These are phyloP conservation scores for Colletotrichum kahawae DNA, from an alignment of 2,329 filamentous ascomycete species.

Conservation along the genomic window DNA sequence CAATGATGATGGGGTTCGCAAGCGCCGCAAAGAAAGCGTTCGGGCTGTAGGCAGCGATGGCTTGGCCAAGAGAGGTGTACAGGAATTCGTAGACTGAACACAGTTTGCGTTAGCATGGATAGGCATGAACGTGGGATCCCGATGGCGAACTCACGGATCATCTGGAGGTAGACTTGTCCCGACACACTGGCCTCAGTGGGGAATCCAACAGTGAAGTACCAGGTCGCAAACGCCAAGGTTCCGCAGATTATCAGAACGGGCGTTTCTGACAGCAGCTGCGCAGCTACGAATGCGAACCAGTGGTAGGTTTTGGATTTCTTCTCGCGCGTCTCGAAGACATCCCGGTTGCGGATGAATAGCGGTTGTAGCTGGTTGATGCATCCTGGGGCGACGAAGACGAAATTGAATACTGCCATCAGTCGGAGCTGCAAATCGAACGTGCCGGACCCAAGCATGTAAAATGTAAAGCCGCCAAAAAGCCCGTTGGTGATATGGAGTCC, in stretches of 20 bases:
- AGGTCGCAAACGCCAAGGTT: slow-evolving; percentile 48
- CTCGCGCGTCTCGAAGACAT: slow-evolving; percentile 54
- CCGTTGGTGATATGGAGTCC: slow-evolving; percentile 35
- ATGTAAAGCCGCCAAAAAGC: slow-evolving; percentile 43
- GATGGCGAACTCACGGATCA: slow-evolving; percentile 35
- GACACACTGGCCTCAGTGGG: slow-evolving; percentile 27
- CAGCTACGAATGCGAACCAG: slow-evolving; percentile 53
- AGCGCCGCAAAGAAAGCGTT: slow-evolving; percentile 55
- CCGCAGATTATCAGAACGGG: slow-evolving; percentile 49
- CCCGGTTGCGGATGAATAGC: slow-evolving; percentile 50
- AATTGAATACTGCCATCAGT: slow-evolving; percentile 56
- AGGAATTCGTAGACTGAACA: slow-evolving; percentile 39
- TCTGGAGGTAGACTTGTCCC: slow-evolving; percentile 30
- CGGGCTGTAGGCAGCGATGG: slow-evolving; percentile 53
- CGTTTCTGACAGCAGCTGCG: slow-evolving; percentile 50
- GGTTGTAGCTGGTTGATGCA: slow-evolving; percentile 54
- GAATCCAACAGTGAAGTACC: slow-evolving; percentile 48
- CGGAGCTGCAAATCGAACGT: slow-evolving; percentile 43
- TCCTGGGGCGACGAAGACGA: slow-evolving; percentile 56
- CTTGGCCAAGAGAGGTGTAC: slow-evolving; percentile 47
- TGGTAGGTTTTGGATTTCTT: slow-evolving; percentile 57
- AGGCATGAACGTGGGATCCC: slow-evolving; percentile 43
- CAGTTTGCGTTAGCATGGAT: slow-evolving; percentile 21
- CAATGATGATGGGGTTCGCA: slow-evolving; percentile 49
- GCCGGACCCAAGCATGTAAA: slow-evolving; percentile 50